Conservation (phyloP, 2,329 filamentous ascomycete species). For the Decorospora gaudefroyi region DNA sequence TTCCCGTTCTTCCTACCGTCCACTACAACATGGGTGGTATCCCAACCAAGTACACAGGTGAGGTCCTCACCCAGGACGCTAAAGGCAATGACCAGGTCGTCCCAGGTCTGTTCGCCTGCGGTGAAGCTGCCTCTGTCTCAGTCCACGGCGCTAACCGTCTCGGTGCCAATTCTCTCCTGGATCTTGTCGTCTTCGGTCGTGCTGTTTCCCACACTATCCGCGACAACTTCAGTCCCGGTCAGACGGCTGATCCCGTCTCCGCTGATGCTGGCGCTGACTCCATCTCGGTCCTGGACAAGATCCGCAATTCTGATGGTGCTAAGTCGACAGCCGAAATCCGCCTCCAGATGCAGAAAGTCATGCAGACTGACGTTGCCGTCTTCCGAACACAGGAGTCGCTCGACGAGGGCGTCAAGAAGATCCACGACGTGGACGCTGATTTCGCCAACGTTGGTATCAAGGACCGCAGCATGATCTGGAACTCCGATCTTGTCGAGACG, state of each 20-base stretch:
- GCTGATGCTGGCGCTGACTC: constrained; percentile 88
- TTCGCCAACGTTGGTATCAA: constrained; percentile 89
- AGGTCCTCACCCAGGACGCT: constrained; percentile 88
- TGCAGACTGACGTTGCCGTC: constrained; percentile 96
- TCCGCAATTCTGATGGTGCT: constrained; percentile 80
- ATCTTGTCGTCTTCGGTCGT: constrained; percentile 96
- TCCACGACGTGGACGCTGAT: constrained; percentile 78
- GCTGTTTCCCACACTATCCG: constrained; percentile 97
- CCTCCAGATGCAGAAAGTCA: constrained; percentile 93
- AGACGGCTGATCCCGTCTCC: constrained; percentile 75
- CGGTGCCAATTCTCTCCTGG: constrained; percentile 96
- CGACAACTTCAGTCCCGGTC: constrained; percentile 85
- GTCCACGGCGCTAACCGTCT: constrained; percentile 98
- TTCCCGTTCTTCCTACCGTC: constrained; percentile 92
- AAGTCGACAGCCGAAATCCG: constrained; percentile 89
- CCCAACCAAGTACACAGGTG: constrained; percentile 94
- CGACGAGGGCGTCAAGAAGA: constrained; percentile 89
- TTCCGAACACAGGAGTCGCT: constrained; percentile 94
- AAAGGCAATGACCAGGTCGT: constrained; percentile 89
- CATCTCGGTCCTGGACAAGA: constrained; percentile 81
- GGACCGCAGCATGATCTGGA: constrained; percentile 99
- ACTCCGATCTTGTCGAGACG: constrained; percentile 94
- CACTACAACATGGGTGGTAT: constrained; percentile 99
- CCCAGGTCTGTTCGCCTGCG: constrained; percentile 91
- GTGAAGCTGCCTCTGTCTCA: constrained; percentile 95